These are phyloP conservation scores for Dittrichia graveolens DNA, from an alignment of 129 eudicot genomes.

Conservation along the genomic window DNA sequence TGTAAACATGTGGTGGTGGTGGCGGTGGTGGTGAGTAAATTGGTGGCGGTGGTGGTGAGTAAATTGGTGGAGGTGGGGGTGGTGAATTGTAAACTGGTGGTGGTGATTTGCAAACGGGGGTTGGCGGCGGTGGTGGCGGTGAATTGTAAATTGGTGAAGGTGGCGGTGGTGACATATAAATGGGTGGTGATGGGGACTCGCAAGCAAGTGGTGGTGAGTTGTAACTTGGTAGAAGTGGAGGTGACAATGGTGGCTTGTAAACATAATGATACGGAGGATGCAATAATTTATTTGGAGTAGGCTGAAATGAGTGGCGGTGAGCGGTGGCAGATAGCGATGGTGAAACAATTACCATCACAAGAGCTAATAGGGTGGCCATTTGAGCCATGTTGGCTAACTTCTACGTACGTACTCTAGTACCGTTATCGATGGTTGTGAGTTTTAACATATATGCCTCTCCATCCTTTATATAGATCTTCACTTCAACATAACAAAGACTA, in stretches of 20 bases:
- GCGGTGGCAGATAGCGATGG: constrained; percentile 26
- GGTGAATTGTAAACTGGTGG: background rate
- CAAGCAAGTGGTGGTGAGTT: background rate
- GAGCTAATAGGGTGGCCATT: constrained; percentile 38
- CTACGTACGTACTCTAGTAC: constrained; percentile 14
- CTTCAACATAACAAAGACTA: background rate
- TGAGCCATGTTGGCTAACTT: constrained; percentile 17
- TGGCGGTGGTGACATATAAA: background rate
- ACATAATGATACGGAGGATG: constrained; percentile 1
- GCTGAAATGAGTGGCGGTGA: constrained; percentile 25
- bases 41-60: background rate
- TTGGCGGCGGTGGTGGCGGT: background rate
- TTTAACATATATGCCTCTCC: constrained; percentile 7
- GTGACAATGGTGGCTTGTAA: background rate
- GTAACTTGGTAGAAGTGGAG: background rate
- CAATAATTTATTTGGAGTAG: background rate
- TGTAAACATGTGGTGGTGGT: background rate
- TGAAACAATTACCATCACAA: constrained; percentile 38
- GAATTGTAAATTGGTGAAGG: background rate
- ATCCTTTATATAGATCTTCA: constrained; percentile 41
- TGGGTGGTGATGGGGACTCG: background rate
- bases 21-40: background rate
- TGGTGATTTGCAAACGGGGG: background rate
- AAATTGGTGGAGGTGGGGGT: background rate
- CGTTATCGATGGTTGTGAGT: background rate